Percentiles rank a stretch among this genome's conserved stretches.
phyloP scores from a whole-genome alignment of 2,329 filamentous ascomycete species.

The Aspergillus texensis region DNA sequence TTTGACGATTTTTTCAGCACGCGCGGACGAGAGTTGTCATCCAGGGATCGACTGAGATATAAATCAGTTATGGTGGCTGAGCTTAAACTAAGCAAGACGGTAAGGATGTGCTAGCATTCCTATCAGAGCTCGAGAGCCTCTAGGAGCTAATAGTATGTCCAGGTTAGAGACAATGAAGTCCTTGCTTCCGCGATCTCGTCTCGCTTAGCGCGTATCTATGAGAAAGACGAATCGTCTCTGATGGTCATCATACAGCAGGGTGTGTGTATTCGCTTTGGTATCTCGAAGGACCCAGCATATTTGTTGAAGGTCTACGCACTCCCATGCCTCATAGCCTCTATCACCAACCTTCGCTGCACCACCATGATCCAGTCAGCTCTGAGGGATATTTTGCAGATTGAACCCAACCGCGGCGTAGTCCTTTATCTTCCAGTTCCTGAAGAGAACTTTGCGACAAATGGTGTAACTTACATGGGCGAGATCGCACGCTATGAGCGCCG shows the following conservation, averaged over 20 bases:
- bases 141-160: conserved; percentile 20
- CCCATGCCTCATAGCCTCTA: conserved; percentile 67
- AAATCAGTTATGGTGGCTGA: conserved; percentile 66
- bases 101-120: conserved; percentile 32
- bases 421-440: conserved; percentile 71
- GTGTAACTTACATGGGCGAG: conserved; percentile 69
- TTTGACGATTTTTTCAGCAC: conserved; percentile 44
- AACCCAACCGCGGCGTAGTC: conserved; percentile 68
- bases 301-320: conserved; percentile 73
- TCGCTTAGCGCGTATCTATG: conserved; percentile 73
- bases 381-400: conserved; percentile 69
- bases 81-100: conserved; percentile 65
- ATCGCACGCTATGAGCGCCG: conserved; percentile 61
- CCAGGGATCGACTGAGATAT: conserved; percentile 53
- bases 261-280: conserved; percentile 72
- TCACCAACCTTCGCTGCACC: conserved; percentile 80
- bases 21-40: conserved; percentile 38
- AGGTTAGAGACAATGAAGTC: conserved; percentile 73
- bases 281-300: conserved; percentile 78
- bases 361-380: conserved; percentile 76
- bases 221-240: conserved; percentile 72
- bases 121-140: neutral
- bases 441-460: conserved; percentile 71
- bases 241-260: conserved; percentile 77
- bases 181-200: conserved; percentile 74